phyloP scores from a whole-genome alignment of 805 yeast genomes.

The Metschnikowia hibisci region DNA sequence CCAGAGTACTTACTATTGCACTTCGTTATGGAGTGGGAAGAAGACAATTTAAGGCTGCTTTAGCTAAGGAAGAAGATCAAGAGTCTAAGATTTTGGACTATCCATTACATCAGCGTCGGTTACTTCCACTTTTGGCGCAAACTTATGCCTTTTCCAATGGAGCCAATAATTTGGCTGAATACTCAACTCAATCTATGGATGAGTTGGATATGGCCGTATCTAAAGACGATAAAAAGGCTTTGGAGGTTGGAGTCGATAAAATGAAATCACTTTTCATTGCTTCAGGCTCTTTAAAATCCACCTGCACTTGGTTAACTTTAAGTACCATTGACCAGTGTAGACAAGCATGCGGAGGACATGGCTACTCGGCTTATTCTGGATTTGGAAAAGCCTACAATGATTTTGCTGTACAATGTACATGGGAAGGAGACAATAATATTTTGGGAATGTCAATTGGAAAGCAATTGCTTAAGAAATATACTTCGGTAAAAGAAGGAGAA shows the following conservation, averaged over 20 bases:
- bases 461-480: conserved; percentile 55
- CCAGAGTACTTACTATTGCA: conserved; percentile 79
- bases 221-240: conserved; percentile 44
- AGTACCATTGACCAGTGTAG: conserved; percentile 82
- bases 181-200: conserved; percentile 47
- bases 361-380: conserved; percentile 89
- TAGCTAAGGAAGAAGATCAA: conserved; percentile 30
- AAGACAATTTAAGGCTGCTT: conserved; percentile 65
- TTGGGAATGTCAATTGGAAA: conserved; percentile 82
- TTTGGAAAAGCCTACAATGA: conserved; percentile 86
- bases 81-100: conserved; percentile 81
- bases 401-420: conserved; percentile 97
- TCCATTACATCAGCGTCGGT: conserved; percentile 83
- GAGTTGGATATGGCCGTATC: conserved; percentile 53
- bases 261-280: conserved; percentile 78
- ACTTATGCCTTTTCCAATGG: conserved; percentile 74
- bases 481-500: conserved; percentile 35
- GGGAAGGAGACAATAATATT: conserved; percentile 97
- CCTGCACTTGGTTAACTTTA: conserved; percentile 83
- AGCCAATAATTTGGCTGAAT: conserved; percentile 54
- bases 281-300: conserved; percentile 84
- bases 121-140: conserved; percentile 79
- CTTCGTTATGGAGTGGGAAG: conserved; percentile 86
- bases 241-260: conserved; percentile 48
- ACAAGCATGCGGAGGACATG: conserved; percentile 96